phyloP scores from a whole-genome alignment of 805 yeast species.

The Wickerhamomyces strasburgensis region DNA sequence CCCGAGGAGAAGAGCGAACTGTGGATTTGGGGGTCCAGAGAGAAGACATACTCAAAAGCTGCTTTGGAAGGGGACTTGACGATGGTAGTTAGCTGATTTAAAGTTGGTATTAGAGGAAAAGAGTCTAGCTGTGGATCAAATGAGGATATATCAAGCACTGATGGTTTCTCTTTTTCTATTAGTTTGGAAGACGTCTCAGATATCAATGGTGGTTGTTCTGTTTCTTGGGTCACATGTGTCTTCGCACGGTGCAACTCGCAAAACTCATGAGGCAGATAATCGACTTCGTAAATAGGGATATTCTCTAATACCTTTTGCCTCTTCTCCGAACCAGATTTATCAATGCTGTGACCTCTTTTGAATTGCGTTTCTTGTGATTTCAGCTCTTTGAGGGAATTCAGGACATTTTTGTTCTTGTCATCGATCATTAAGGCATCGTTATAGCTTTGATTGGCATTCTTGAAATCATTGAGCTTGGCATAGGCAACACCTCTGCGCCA shows the following conservation, averaged over 20 bases:
- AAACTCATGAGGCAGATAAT: conserved; percentile 37
- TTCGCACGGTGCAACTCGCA: conserved; percentile 1
- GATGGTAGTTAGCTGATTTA: conserved; percentile 40
- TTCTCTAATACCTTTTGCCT: conserved; percentile 18
- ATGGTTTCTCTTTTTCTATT: neutral
- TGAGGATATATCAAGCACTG: neutral
- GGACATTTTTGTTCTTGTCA: conserved; percentile 35
- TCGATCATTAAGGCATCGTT: conserved; percentile 37
- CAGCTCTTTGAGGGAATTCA: conserved; percentile 30
- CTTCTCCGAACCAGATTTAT: conserved; percentile 33
- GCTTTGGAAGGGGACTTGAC: conserved; percentile 28
- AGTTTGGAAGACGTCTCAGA: neutral
- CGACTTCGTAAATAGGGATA: conserved; percentile 39
- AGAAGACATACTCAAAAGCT: conserved; percentile 36
- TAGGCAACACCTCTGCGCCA: conserved; percentile 47
- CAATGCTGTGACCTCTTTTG: conserved; percentile 46
- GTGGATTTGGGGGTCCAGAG: conserved; percentile 25
- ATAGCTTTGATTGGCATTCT: conserved; percentile 28
- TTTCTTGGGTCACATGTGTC: neutral
- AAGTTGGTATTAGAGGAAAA: conserved; percentile 44
- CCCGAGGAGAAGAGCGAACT: conserved; percentile 32
- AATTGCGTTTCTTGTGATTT: conserved; percentile 14
- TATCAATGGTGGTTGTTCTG: neutral
- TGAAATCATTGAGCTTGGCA: conserved; percentile 24
- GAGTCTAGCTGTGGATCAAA: too few relatives aligned